These are phyloP conservation scores for Onygenales sp. DNA, from an alignment of 2,329 filamentous ascomycete species.

Conservation along the genomic window DNA sequence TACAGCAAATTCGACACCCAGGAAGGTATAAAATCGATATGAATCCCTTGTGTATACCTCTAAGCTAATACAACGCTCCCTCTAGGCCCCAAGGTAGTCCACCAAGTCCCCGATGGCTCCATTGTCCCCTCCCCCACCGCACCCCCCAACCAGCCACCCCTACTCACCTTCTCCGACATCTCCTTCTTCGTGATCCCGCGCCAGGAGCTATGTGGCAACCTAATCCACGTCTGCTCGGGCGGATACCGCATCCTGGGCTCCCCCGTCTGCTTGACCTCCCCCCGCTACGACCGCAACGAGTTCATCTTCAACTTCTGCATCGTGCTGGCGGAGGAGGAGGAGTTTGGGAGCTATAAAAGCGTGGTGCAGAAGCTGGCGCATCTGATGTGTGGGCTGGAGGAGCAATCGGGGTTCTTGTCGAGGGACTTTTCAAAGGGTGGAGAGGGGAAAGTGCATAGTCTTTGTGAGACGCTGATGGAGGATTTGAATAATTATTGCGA, in stretches of 20 bases:
- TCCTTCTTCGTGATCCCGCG: constrained; percentile 91
- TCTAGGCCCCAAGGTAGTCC: constrained; percentile 52
- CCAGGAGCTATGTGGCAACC: constrained; percentile 88
- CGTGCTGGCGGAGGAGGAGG: constrained; percentile 59
- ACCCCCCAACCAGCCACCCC: constrained; percentile 45
- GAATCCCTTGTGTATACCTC: not conserved
- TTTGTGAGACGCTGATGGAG: constrained; percentile 80
- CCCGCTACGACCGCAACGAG: constrained; percentile 80
- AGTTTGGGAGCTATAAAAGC: constrained; percentile 70
- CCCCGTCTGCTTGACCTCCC: constrained; percentile 76
- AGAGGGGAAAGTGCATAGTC: constrained; percentile 50
- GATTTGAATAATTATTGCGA: constrained; percentile 96
- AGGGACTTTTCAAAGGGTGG: constrained; percentile 35
- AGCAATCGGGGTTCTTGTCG: constrained; percentile 72
- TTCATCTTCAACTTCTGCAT: constrained; percentile 98
- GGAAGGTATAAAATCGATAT: constrained; percentile 30
- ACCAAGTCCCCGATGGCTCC: constrained; percentile 54
- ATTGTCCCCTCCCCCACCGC: constrained; percentile 41
- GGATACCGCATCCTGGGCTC: constrained; percentile 77
- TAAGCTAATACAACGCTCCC: constrained; percentile 1
- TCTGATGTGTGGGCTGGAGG: constrained; percentile 81
- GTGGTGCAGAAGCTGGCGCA: constrained; percentile 79
- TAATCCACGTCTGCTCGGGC: constrained; percentile 61
- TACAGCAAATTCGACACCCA: constrained; percentile 58
- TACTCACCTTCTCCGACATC: constrained; percentile 78